A percentile compares a stretch with the other conserved stretches of the same genome.
These are phyloP conservation scores for Penicillium griseofulvum DNA, from an alignment of 2,329 filamentous ascomycete species.

Conservation along the genomic window DNA sequence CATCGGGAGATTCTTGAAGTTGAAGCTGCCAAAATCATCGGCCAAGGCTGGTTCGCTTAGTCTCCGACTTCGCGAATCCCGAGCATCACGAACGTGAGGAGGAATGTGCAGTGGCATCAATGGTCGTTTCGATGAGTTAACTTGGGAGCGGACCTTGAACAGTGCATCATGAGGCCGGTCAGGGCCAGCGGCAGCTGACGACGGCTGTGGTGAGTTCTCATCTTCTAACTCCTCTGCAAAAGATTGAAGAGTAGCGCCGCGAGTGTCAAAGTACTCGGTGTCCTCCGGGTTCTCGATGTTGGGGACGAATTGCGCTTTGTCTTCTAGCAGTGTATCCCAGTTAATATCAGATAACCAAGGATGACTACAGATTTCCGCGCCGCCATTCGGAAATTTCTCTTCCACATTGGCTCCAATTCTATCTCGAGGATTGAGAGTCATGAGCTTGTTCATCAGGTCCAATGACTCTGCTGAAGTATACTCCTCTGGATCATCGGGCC, in stretches of 20 bases:
- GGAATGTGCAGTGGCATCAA: conserved; percentile 96
- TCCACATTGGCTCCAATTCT: conserved; percentile 82
- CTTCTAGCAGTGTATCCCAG: conserved; percentile 88
- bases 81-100: conserved; percentile 87
- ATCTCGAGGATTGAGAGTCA: conserved; percentile 78
- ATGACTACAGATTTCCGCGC: conserved; percentile 85
- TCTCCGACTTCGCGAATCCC: conserved; percentile 80
- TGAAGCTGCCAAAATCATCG: conserved; percentile 94
- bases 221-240: conserved; percentile 96
- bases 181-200: conserved; percentile 63
- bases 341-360: conserved; percentile 84
- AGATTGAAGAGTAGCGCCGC: conserved; percentile 85
- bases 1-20: conserved; percentile 95
- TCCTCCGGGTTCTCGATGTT: conserved; percentile 92
- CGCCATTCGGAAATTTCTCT: conserved; percentile 78
- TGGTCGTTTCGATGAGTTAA: conserved; percentile 82
- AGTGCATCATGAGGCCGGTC: conserved; percentile 94
- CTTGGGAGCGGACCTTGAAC: conserved; percentile 81
- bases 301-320: conserved; percentile 93
- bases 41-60: conserved; percentile 84
- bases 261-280: conserved; percentile 93
- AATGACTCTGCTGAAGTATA: conserved; percentile 83
- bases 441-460: conserved; percentile 87
- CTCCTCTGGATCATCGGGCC: conserved; percentile 80
- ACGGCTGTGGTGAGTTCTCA: conserved; percentile 70